Conservation (phyloP, 495 filamentous ascomycete genomes). For the Annulohypoxylon moriforme region DNA sequence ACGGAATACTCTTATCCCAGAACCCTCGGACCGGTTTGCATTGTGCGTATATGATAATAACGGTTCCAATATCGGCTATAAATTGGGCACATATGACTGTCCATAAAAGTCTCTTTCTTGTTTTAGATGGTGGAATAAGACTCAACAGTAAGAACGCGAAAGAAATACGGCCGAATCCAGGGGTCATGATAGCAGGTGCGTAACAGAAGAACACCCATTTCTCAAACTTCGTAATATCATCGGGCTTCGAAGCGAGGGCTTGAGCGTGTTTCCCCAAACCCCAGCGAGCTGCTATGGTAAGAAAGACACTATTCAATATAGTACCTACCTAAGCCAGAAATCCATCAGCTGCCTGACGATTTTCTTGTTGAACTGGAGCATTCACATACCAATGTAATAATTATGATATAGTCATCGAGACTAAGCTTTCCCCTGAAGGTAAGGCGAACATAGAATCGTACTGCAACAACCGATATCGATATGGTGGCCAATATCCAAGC, state of each 20-base stretch:
- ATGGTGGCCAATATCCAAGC: not conserved
- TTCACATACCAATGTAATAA: not conserved
- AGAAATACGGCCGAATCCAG: conserved; percentile 13
- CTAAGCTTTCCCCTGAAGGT: not conserved
- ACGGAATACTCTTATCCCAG: not conserved
- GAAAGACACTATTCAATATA: not conserved
- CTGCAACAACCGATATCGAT: not conserved
- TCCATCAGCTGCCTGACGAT: not conserved
- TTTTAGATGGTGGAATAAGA: not conserved
- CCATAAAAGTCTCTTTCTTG: conserved; percentile 1
- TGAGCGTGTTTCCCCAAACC: not conserved
- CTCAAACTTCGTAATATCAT: not conserved
- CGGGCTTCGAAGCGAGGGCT: not conserved
- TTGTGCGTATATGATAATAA: conserved; percentile 7
- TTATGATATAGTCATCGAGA: conserved; percentile 5
- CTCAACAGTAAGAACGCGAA: conserved; percentile 4
- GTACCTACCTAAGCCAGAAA: not conserved
- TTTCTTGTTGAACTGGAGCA: not conserved
- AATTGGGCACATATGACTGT: conserved; percentile 10
- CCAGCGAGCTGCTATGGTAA: not conserved
- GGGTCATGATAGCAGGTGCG: conserved; percentile 3
- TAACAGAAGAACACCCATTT: conserved; percentile 10
- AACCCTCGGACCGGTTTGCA: conserved; percentile 1
- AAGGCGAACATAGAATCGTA: not conserved
- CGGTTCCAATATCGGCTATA: not conserved